A percentile compares a stretch with the other conserved stretches of the same genome.
Evolutionary conservation across 192 early-diverging fungal genomes (phyloP).

Genomic region (Thoreauomyces humboldtii): DNA sequence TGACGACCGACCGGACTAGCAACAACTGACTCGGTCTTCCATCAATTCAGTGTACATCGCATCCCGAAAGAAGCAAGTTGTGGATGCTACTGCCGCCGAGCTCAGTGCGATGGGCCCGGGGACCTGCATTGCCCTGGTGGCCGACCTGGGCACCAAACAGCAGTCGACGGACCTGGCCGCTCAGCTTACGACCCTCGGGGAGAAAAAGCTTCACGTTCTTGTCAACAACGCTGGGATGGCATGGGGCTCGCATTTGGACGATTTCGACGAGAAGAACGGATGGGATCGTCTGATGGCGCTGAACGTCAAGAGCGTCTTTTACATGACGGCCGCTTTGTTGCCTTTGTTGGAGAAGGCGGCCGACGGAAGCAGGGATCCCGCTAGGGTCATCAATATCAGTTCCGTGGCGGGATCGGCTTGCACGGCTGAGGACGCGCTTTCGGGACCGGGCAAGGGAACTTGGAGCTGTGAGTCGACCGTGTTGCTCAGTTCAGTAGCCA

Average conservation of each 20-base stretch:
- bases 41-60: conserved; percentile 78
- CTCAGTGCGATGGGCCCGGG: conserved; percentile 70
- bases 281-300: conserved; percentile 73
- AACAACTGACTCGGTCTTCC: neutral
- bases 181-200: conserved; percentile 50
- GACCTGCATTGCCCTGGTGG: conserved; percentile 67
- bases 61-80: conserved; percentile 61
- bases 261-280: conserved; percentile 51
- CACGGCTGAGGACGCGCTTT: conserved; percentile 34
- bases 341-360: conserved; percentile 66
- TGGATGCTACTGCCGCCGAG: conserved; percentile 57
- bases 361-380: conserved; percentile 48
- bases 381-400: conserved; percentile 87
- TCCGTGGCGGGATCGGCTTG: conserved; percentile 42
- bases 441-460: conserved; percentile 38
- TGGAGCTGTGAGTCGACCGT: conserved; percentile 36
- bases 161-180: conserved; percentile 57
- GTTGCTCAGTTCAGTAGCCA: too few species aligned
- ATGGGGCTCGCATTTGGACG: conserved; percentile 40
- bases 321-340: conserved; percentile 69
- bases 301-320: conserved; percentile 81
- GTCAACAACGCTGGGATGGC: conserved; percentile 77
- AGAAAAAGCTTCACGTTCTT: conserved; percentile 70
- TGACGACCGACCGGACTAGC: neutral
- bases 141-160: conserved; percentile 63